These are phyloP conservation scores for Corymbia calophylla DNA, from an alignment of 441 rosid species.

Conservation along the genomic window DNA sequence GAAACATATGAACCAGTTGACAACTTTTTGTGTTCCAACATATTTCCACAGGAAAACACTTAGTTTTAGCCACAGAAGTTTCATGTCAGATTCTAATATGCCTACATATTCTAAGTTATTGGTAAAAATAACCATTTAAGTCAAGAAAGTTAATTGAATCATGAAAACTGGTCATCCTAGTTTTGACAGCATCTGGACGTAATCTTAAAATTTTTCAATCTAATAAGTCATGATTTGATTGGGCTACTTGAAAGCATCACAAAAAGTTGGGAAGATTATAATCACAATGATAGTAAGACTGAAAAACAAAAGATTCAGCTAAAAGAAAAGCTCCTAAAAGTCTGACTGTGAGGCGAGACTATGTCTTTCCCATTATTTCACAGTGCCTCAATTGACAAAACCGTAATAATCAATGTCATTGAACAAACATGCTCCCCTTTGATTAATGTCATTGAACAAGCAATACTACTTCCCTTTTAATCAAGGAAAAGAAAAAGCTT, in stretches of 20 bases:
- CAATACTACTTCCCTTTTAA: neutral
- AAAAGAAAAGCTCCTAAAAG: neutral
- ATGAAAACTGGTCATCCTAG: neutral
- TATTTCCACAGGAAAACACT: neutral
- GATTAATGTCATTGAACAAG: neutral
- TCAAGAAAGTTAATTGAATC: neutral
- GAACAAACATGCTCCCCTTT: neutral
- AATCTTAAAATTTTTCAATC: neutral
- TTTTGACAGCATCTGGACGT: neutral
- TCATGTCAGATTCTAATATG: neutral
- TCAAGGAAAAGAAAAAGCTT: neutral
- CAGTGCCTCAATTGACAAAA: neutral
- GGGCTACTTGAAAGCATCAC: neutral
- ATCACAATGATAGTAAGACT: neutral
- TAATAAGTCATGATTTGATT: neutral
- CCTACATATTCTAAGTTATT: neutral
- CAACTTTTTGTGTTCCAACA: neutral
- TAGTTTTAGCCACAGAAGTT: neutral
- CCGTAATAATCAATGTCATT: neutral
- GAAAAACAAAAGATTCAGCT: neutral
- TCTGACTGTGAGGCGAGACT: neutral
- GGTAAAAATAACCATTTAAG: neutral
- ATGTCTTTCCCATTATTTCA: neutral
- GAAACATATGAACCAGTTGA: neutral
- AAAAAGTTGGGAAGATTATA: neutral